Conservation (phyloP, 2,329 filamentous ascomycete genomes). For the Dothideomycetes sp. region DNA sequence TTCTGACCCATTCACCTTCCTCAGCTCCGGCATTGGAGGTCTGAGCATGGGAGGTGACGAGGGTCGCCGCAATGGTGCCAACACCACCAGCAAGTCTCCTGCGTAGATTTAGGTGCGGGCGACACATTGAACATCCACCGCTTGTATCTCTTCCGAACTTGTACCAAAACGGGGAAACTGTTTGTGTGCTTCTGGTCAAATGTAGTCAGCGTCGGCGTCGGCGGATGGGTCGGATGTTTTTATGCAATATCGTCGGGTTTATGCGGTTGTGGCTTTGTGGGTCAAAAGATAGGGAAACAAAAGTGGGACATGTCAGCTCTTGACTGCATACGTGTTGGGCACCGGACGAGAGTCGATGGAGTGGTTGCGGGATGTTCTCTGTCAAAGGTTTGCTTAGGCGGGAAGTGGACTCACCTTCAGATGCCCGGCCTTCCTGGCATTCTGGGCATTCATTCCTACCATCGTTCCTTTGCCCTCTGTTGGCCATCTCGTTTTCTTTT, state of each 20-base stretch:
- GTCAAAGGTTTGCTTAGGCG: no score
- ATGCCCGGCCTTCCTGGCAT: no score
- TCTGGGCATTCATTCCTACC: no score
- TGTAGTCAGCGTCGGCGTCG: background rate
- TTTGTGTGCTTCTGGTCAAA: background rate
- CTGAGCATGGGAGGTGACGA: conserved; percentile 55
- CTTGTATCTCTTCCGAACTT: background rate
- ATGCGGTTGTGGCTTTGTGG: background rate
- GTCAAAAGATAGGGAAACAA: background rate
- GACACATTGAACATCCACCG: background rate
- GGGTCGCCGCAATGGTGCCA: conserved; percentile 29
- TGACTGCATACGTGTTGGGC: no score
- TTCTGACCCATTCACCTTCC: conserved; percentile 69
- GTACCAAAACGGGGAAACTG: background rate
- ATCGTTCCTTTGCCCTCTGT: no score
- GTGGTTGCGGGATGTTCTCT: no score
- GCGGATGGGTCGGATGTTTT: background rate
- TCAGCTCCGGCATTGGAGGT: conserved; percentile 61
- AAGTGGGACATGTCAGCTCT: no score
- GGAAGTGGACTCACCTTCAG: no score
- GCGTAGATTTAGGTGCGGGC: conserved; percentile 1
- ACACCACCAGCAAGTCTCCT: conserved; percentile 11
- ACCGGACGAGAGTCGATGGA: no score
- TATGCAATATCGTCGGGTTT: background rate
- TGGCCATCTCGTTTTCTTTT: no score